Conservation (phyloP, 805 yeast genomes). For the Saturnispora ahearnii region DNA sequence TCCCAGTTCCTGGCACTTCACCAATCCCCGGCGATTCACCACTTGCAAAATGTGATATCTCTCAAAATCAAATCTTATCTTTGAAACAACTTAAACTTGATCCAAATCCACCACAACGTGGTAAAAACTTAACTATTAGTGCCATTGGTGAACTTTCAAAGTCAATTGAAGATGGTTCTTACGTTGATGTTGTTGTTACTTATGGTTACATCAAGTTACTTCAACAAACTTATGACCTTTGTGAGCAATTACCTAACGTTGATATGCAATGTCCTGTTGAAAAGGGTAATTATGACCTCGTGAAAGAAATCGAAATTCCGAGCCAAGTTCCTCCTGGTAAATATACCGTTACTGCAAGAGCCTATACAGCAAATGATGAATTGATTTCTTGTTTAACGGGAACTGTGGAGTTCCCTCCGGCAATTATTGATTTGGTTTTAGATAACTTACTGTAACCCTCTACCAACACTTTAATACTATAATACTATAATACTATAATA, state of each 20-base stretch:
- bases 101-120: conserved; percentile 89
- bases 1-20: conserved; percentile 27
- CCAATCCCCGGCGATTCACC: conserved; percentile 94
- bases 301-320: conserved; percentile 76
- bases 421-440: conserved; percentile 1
- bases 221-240: conserved; percentile 85
- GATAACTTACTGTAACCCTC: not conserved
- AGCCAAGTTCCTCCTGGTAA: conserved; percentile 92
- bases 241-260: conserved; percentile 78
- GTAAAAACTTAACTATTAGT: conserved; percentile 67
- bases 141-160: conserved; percentile 59
- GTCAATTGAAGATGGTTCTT: conserved; percentile 73
- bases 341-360: conserved; percentile 80
- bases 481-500: not conserved
- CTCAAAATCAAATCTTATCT: conserved; percentile 51
- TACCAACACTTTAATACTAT: not conserved
- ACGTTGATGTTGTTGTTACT: conserved; percentile 87
- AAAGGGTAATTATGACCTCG: conserved; percentile 56
- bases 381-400: conserved; percentile 80
- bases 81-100: conserved; percentile 49
- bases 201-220: conserved; percentile 86
- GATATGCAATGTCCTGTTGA: conserved; percentile 78
- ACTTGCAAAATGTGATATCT: conserved; percentile 62
- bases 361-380: conserved; percentile 76
- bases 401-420: conserved; percentile 45